Evolutionary conservation across 148 eudicot species (phyloP).

Genomic region (Silene latifolia): DNA sequence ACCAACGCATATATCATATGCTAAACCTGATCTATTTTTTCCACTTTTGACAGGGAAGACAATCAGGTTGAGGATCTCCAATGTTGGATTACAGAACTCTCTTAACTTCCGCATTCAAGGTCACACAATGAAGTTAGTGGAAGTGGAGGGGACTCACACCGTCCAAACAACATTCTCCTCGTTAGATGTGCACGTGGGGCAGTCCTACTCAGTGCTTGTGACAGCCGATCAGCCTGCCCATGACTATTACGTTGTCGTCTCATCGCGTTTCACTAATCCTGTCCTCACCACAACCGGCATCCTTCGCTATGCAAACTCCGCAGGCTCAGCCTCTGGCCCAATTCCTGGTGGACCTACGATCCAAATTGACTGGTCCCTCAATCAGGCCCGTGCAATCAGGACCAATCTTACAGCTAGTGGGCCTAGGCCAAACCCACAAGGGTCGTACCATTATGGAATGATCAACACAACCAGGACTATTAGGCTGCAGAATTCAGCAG

Average conservation of each 20-base stretch:
- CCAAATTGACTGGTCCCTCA: conserved; percentile 86
- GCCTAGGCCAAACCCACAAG: conserved; percentile 98
- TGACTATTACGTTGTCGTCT: conserved; percentile 76
- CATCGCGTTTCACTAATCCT: conserved; percentile 72
- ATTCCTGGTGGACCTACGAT: conserved; percentile 91
- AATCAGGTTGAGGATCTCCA: conserved; percentile 83
- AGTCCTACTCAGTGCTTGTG: conserved; percentile 77
- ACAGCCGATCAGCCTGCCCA: conserved; percentile 77
- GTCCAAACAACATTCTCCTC: conserved; percentile 76
- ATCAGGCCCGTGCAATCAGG: conserved; percentile 93
- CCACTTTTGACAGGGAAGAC: conserved; percentile 59
- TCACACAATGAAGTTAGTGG: conserved; percentile 79
- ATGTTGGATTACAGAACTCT: conserved; percentile 81
- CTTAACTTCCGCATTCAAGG: conserved; percentile 90
- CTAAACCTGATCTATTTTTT: background rate
- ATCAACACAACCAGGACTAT: conserved; percentile 75
- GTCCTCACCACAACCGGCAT: conserved; percentile 55
- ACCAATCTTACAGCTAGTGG: conserved; percentile 96
- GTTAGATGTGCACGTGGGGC: conserved; percentile 83
- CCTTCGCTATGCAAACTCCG: conserved; percentile 74
- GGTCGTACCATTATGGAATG: conserved; percentile 94
- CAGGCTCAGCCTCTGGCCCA: conserved; percentile 68
- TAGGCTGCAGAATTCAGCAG: conserved; percentile 67
- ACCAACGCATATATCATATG: background rate
- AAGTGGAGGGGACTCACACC: conserved; percentile 96